Percentiles rank a stretch among this genome's conserved stretches.
Evolutionary conservation across 345 rosid species (phyloP).

Genomic region (Acer campestre): DNA sequence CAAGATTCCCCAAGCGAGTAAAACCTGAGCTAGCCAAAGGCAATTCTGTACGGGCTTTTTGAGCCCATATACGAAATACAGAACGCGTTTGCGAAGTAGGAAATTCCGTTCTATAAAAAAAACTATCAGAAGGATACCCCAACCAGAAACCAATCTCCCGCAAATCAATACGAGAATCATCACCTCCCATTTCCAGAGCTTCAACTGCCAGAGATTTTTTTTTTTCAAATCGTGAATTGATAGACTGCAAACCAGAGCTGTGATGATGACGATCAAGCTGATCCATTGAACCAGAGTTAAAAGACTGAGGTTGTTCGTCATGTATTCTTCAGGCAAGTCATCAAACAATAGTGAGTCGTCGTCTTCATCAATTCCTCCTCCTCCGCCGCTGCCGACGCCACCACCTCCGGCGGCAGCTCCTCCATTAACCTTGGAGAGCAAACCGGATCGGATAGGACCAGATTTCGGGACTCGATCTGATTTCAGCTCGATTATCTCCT

Average conservation of each 20-base stretch:
- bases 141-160: constrained; percentile 83
- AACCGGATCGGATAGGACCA: background rate
- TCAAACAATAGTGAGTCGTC: constrained; percentile 68
- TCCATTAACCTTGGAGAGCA: background rate
- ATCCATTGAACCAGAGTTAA: constrained; percentile 69
- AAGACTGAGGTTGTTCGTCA: constrained; percentile 34
- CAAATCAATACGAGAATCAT: constrained; percentile 75
- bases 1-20: constrained; percentile 71
- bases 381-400: background rate
- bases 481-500: constrained; percentile 35
- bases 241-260: constrained; percentile 55
- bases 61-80: constrained; percentile 86
- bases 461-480: constrained; percentile 33
- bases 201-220: constrained; percentile 49
- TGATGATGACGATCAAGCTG: constrained; percentile 55
- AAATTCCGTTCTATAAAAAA: constrained; percentile 84
- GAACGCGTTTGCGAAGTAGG: constrained; percentile 61
- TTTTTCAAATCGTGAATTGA: constrained; percentile 36
- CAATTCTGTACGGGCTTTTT: constrained; percentile 85
- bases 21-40: constrained; percentile 72
- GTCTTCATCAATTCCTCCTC: constrained; percentile 56
- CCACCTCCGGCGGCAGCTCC: background rate
- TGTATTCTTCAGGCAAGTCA: constrained; percentile 77
- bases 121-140: constrained; percentile 78
- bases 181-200: constrained; percentile 89